Conservation (phyloP, 2,329 filamentous ascomycete species). For the Venturia nashicola region DNA sequence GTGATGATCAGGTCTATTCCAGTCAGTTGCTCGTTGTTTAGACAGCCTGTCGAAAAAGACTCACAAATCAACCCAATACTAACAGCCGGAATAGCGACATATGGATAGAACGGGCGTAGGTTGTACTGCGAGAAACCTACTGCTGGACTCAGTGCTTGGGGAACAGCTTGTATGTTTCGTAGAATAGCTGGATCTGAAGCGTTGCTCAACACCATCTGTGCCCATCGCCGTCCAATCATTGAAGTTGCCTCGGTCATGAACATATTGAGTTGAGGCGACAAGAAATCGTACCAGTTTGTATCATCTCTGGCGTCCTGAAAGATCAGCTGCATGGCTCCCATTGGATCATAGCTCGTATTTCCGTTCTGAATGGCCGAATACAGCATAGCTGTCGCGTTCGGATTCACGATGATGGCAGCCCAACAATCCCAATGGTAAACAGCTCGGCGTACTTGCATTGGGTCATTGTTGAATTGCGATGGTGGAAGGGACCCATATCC, state of each 20-base stretch:
- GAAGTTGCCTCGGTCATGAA: constrained; percentile 36
- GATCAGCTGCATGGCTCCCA: constrained; percentile 45
- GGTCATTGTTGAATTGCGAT: constrained; percentile 43
- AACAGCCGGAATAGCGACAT: constrained; percentile 43
- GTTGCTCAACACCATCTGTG: constrained; percentile 28
- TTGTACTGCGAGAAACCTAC: constrained; percentile 46
- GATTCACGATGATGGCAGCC: constrained; percentile 49
- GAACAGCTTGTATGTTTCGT: constrained; percentile 32
- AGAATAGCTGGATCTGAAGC: constrained; percentile 26
- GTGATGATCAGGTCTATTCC: constrained; percentile 46
- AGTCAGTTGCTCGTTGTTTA: background rate
- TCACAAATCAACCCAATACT: constrained; percentile 48
- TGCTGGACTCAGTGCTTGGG: constrained; percentile 43
- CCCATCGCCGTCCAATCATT: constrained; percentile 37
- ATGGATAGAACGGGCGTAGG: constrained; percentile 46
- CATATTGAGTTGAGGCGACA: constrained; percentile 37
- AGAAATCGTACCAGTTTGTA: constrained; percentile 40
- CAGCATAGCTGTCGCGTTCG: constrained; percentile 48
- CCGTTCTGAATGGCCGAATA: constrained; percentile 40
- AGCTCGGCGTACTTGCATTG: constrained; percentile 42
- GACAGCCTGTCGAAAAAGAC: background rate
- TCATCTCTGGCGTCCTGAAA: constrained; percentile 45
- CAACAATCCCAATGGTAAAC: constrained; percentile 48
- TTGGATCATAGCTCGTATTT: constrained; percentile 48
- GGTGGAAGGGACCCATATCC: constrained; percentile 39